Evolutionary conservation across 2,329 filamentous ascomycete genomes (phyloP), one percentile per base, ranked within the genome.

Genomic region (Annulohypoxylon truncatum): DNA sequence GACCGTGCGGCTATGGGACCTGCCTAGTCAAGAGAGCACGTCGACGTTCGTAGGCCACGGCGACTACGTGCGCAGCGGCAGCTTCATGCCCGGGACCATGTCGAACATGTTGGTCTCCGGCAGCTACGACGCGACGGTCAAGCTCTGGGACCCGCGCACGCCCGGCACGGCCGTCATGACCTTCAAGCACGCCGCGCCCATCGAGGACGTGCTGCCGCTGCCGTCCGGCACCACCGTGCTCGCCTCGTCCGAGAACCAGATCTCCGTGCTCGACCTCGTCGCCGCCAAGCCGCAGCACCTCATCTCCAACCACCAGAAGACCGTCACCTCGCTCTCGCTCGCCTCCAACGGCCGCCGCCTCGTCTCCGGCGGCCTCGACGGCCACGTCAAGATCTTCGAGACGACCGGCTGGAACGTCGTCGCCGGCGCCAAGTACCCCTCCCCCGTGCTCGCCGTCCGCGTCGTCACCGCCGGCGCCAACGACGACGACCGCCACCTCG

Each of bases 371-470:
- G 94, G 91, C 18, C 85, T 99, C 47, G 96, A 99, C 78, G 96
- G 96, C 8, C 96, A 98, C 79, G 90, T 98, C 81, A 99, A 99
- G 81, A 89, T 99, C 38, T 98, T 97, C 74, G 95, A 98, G 80
- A 97, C 94, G 0, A 90, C 90, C 0, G 90, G 89, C 53, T 99
- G 96, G 96, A 97, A 97, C 76, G 92, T 98, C 6, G 94, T 98
- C n/a, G 91, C 93, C 38, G 95, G 93, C 54, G 89, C 92, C 66
- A 99, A 98, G 81, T 99, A 98, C 79, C 90, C 93, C 4, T 92
- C 93, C 1, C 96, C 96, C 0, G 92, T 99, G 62, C 87, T 99
- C 10, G 92, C 93, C 8, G 86, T 98, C 64, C 88, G 87, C 64
- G 91, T 97, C 44, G 88, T 97, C 69, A 84, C 86, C 10, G 84